A percentile compares a stretch with the other conserved stretches of the same genome.
phyloP scores from a whole-genome alignment of 495 filamentous ascomycete species.

The Xylaria bambusicola region DNA sequence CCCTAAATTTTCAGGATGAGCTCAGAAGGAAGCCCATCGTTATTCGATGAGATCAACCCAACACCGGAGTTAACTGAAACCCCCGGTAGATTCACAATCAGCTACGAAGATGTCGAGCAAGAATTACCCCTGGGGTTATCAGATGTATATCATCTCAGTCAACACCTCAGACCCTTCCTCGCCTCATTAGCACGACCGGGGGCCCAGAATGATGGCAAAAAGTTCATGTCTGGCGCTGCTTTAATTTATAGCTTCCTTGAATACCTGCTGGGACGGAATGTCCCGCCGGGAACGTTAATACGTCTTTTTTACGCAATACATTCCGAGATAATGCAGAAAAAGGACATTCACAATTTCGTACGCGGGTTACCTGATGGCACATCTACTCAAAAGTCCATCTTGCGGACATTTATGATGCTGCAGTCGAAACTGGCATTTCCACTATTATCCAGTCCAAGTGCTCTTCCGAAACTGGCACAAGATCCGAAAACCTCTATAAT shows the following conservation, averaged over 20 bases:
- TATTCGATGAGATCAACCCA: constrained; percentile 13
- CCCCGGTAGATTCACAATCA: constrained; percentile 6
- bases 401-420: constrained; percentile 11
- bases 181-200: constrained; percentile 1
- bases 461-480: constrained; percentile 3
- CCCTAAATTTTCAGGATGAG: constrained; percentile 3
- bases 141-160: constrained; percentile 5
- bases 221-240: background rate
- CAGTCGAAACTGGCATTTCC: constrained; percentile 9
- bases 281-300: constrained; percentile 3
- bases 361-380: constrained; percentile 1
- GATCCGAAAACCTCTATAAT: constrained; percentile 1
- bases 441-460: constrained; percentile 2
- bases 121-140: constrained; percentile 7
- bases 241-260: constrained; percentile 6
- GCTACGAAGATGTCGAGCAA: constrained; percentile 11
- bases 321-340: constrained; percentile 7
- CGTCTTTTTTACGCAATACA: constrained; percentile 8
- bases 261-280: constrained; percentile 4
- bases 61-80: constrained; percentile 12
- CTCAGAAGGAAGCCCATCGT: constrained; percentile 10
- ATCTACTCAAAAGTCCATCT: constrained; percentile 5
- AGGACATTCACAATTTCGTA: constrained; percentile 9
- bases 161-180: constrained; percentile 1
- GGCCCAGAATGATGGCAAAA: background rate